phyloP scores from a whole-genome alignment of 148 eudicot species.

The Polygonum maritimum region DNA sequence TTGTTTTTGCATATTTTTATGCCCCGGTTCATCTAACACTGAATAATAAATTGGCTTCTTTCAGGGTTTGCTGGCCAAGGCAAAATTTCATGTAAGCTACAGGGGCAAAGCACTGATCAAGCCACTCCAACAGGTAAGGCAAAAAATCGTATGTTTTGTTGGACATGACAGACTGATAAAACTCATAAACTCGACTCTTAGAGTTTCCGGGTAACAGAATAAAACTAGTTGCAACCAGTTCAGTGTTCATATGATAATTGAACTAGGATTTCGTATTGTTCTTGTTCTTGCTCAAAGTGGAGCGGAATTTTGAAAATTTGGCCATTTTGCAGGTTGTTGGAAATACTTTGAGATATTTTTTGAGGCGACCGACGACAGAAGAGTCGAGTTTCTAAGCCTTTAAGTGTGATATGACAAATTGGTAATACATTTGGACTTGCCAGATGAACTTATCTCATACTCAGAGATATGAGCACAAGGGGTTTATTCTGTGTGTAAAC shows the following conservation, averaged over 20 bases:
- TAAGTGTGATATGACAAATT: neutral
- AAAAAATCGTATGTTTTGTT: neutral
- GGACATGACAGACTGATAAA: neutral
- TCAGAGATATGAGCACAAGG: neutral
- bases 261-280: neutral
- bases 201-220: neutral
- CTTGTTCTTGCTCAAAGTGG: neutral
- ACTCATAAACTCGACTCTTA: neutral
- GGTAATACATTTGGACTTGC: neutral
- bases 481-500: neutral
- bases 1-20: neutral
- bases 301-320: neutral
- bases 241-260: neutral
- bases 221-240: neutral
- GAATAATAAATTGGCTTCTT: neutral
- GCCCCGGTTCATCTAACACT: neutral
- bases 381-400: constrained; percentile 68
- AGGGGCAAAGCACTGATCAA: constrained; percentile 57
- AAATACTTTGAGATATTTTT: constrained; percentile 71
- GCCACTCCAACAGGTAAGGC: constrained; percentile 80
- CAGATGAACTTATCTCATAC: neutral
- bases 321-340: constrained; percentile 55
- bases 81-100: constrained; percentile 86
- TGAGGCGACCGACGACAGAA: constrained; percentile 87
- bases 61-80: constrained; percentile 85